Percentiles rank a stretch among this genome's conserved stretches.
Evolutionary conservation across 345 rosid species (phyloP).

Genomic region (Raphanus raphanistrum): DNA sequence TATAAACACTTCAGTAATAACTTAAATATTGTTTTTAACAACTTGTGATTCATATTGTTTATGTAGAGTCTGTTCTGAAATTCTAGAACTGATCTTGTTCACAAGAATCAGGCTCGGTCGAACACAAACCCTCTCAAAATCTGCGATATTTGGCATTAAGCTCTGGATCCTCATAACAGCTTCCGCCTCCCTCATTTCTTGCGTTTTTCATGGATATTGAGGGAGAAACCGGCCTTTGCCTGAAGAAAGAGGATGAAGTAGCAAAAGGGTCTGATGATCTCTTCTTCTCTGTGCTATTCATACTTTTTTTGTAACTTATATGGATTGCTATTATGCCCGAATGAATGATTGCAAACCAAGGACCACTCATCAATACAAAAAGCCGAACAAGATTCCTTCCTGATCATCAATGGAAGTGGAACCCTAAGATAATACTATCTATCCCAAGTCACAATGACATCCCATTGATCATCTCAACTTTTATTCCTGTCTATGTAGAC

Average conservation of each 20-base stretch:
- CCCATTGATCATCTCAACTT: constrained; percentile 5
- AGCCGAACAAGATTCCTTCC: constrained; percentile 66
- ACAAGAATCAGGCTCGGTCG: constrained; percentile 23
- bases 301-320: neutral
- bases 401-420: constrained; percentile 59
- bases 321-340: neutral
- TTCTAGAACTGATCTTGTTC: too few relatives aligned
- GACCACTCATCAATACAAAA: constrained; percentile 52
- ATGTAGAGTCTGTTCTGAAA: too few relatives aligned
- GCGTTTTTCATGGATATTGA: constrained; percentile 51
- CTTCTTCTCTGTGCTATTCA: neutral
- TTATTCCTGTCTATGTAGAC: constrained; percentile 42
- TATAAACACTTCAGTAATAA: too few relatives aligned
- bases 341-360: constrained; percentile 39
- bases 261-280: constrained; percentile 56
- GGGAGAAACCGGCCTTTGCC: constrained; percentile 47
- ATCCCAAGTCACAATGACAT: constrained; percentile 28
- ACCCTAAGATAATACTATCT: constrained; percentile 55
- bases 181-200: constrained; percentile 30
- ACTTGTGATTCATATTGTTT: too few relatives aligned
- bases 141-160: constrained; percentile 49
- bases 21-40: too few relatives aligned
- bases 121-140: constrained; percentile 42
- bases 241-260: constrained; percentile 58
- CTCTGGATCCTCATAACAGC: constrained; percentile 52